These are phyloP conservation scores for Aspergillus sclerotioniger DNA, from an alignment of 495 filamentous ascomycete species.

Conservation along the genomic window DNA sequence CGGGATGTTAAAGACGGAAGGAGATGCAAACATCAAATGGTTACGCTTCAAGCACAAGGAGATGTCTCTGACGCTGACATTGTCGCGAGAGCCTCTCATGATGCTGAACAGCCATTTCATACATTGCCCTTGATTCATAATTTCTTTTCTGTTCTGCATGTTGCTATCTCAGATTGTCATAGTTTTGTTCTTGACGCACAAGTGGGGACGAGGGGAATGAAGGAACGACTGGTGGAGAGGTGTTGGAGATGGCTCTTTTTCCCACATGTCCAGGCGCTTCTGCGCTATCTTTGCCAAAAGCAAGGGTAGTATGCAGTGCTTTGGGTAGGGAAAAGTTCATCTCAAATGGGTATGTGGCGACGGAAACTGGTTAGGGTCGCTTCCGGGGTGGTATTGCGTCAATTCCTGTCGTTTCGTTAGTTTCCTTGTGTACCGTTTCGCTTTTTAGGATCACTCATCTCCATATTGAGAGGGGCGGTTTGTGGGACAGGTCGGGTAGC, in stretches of 20 bases:
- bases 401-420: slow-evolving; percentile 30
- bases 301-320: slow-evolving; percentile 8
- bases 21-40: slow-evolving; percentile 39
- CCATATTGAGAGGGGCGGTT: neutral
- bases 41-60: slow-evolving; percentile 25
- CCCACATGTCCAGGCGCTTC: slow-evolving; percentile 10
- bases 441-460: neutral
- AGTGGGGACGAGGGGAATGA: slow-evolving; percentile 22
- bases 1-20: slow-evolving; percentile 29
- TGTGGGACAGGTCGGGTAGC: neutral
- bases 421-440: neutral
- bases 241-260: slow-evolving; percentile 14
- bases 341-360: slow-evolving; percentile 40
- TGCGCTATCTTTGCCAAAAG: slow-evolving; percentile 6
- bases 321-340: slow-evolving; percentile 12
- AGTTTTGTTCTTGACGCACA: slow-evolving; percentile 23
- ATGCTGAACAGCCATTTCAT: slow-evolving; percentile 7
- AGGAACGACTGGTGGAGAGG: slow-evolving; percentile 16
- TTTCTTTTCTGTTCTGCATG: slow-evolving; percentile 16
- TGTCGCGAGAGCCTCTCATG: slow-evolving; percentile 15
- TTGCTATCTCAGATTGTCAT: slow-evolving; percentile 22
- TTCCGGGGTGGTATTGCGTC: slow-evolving; percentile 53
- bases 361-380: slow-evolving; percentile 51
- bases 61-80: slow-evolving; percentile 23
- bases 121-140: slow-evolving; percentile 15